Conservation (phyloP, 2,329 filamentous ascomycete genomes). For the Talaromyces sp. region DNA sequence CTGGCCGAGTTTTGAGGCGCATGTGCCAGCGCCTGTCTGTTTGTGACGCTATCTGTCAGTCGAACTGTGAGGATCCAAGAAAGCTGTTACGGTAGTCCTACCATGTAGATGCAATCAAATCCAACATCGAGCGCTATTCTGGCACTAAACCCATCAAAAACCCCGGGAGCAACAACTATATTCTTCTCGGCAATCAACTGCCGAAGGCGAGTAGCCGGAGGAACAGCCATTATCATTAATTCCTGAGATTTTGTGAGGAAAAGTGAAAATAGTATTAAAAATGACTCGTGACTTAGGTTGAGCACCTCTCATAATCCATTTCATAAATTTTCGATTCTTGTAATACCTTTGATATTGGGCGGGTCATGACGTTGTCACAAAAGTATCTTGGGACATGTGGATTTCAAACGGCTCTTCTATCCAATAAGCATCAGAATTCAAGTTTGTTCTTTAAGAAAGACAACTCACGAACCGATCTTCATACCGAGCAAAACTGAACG, state of each 20-base stretch:
- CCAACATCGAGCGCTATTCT: constrained; percentile 48
- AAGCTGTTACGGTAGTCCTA: neutral
- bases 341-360: neutral
- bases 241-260: neutral
- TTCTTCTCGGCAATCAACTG: neutral
- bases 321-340: neutral
- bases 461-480: neutral
- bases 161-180: constrained; percentile 35
- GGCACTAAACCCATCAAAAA: constrained; percentile 51
- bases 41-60: neutral
- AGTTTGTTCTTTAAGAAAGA: neutral
- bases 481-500: neutral
- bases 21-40: neutral
- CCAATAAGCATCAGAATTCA: neutral
- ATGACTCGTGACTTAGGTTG: neutral
- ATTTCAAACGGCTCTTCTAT: neutral
- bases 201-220: neutral
- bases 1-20: neutral
- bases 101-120: constrained; percentile 55
- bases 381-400: neutral
- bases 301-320: neutral
- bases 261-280: neutral
- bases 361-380: neutral
- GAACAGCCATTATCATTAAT: neutral
- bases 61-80: neutral